These are phyloP conservation scores for Lipomyces spencermartinsiae DNA, from an alignment of 805 yeast genomes.

Conservation along the genomic window DNA sequence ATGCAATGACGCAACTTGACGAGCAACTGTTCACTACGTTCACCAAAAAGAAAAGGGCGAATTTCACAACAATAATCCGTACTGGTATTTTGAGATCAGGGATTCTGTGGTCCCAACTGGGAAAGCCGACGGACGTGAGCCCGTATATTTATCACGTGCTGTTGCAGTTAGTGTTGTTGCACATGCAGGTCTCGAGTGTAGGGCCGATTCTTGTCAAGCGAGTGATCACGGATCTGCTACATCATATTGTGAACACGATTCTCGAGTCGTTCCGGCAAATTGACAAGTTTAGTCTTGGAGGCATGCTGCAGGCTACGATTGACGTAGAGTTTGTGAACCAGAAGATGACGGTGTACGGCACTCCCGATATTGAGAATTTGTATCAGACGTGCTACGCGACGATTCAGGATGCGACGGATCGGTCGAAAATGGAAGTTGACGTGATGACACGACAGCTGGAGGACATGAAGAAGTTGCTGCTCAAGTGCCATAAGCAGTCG, in stretches of 20 bases:
- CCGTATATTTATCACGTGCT: conserved; percentile 58
- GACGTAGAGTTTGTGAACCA: conserved; percentile 58
- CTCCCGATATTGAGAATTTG: conserved; percentile 26
- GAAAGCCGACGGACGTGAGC: conserved; percentile 49
- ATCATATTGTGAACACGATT: conserved; percentile 49
- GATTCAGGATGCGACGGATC: conserved; percentile 36
- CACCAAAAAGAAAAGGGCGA: conserved; percentile 55
- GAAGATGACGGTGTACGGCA: conserved; percentile 31
- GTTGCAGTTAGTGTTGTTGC: conserved; percentile 57
- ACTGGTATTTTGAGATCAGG: conserved; percentile 48
- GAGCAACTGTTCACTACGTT: conserved; percentile 60
- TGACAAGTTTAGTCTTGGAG: conserved; percentile 55
- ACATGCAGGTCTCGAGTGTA: conserved; percentile 57
- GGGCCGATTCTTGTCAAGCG: conserved; percentile 55
- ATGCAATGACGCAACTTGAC: conserved; percentile 57
- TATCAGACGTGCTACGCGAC: conserved; percentile 32
- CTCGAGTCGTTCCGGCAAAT: conserved; percentile 52
- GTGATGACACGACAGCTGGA: conserved; percentile 34
- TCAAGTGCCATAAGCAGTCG: conserved; percentile 30
- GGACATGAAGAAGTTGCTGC: conserved; percentile 33
- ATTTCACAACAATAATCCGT: conserved; percentile 50
- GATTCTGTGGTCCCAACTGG: conserved; percentile 52
- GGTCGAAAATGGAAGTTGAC: conserved; percentile 23
- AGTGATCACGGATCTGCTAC: conserved; percentile 55
- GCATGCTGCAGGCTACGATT: conserved; percentile 58